Evolutionary conservation across 1,284 basidiomycete genomes (phyloP).

Genomic region (Ustilago xerochloae): DNA sequence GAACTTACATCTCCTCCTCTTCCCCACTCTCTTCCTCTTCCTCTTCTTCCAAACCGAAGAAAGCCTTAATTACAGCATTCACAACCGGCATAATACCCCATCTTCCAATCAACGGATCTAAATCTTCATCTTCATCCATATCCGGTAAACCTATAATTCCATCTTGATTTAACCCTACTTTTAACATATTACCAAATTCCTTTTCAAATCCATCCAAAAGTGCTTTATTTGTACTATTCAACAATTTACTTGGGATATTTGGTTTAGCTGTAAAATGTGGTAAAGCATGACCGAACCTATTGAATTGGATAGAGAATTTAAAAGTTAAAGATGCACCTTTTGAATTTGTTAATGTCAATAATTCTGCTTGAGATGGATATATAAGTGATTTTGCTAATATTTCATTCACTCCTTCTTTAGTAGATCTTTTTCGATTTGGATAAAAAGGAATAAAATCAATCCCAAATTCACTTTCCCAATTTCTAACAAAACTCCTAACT

Average conservation of each 20-base stretch:
- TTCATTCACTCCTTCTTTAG: constrained; percentile 5
- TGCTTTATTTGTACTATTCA: not conserved
- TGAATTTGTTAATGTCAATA: constrained; percentile 9
- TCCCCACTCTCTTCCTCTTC: not conserved
- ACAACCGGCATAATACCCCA: constrained; percentile 18
- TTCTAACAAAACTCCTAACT: constrained; percentile 15
- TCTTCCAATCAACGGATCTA: constrained; percentile 8
- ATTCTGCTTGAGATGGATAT: not conserved
- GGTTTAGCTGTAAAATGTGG: constrained; percentile 6
- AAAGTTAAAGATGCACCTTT: constrained; percentile 5
- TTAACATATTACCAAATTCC: constrained; percentile 24
- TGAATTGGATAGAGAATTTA: constrained; percentile 21
- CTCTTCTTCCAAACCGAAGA: constrained; percentile 17
- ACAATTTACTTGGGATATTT: not conserved
- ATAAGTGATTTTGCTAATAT: constrained; percentile 12
- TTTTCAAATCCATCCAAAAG: constrained; percentile 10
- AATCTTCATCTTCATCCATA: constrained; percentile 5
- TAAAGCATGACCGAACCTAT: constrained; percentile 30
- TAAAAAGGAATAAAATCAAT: constrained; percentile 28
- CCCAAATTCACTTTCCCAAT: not conserved
- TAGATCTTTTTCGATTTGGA: not conserved
- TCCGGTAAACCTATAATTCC: constrained; percentile 17
- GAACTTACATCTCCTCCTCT: not conserved
- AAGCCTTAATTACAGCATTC: constrained; percentile 21
- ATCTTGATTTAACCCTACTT: constrained; percentile 7